These are phyloP conservation scores for Brassica cretica DNA, from an alignment of 345 rosid genomes.

Conservation along the genomic window DNA sequence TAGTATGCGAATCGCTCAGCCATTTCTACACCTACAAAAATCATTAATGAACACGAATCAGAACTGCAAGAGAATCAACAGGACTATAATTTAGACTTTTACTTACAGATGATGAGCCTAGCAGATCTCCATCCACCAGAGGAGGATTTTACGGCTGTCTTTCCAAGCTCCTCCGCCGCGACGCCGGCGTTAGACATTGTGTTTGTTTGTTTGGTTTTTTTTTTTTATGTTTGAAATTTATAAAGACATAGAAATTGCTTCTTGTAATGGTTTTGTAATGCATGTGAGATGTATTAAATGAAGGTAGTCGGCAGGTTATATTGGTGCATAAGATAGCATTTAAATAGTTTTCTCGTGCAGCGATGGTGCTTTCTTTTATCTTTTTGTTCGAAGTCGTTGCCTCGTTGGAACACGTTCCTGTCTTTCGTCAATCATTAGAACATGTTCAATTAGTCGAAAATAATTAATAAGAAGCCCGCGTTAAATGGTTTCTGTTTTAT, in stretches of 20 bases:
- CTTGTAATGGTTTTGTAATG: neutral
- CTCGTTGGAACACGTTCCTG: neutral
- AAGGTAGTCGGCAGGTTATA: neutral
- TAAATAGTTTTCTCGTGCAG: neutral
- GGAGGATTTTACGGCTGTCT: neutral
- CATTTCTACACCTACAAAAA: slow-evolving; percentile 43
- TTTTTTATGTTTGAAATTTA: neutral
- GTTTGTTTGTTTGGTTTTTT: neutral
- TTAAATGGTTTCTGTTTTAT: neutral
- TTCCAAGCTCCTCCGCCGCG: neutral
- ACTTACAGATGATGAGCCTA: neutral
- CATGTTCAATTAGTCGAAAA: neutral
- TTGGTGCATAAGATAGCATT: neutral
- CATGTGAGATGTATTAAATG: neutral
- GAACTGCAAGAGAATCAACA: neutral
- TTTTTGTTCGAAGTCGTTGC: neutral
- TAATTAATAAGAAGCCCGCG: neutral
- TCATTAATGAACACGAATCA: neutral
- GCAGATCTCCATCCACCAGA: slow-evolving; percentile 1
- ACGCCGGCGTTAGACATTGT: neutral
- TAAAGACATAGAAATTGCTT: neutral
- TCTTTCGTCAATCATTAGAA: neutral
- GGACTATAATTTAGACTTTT: neutral
- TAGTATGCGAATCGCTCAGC: slow-evolving; percentile 59
- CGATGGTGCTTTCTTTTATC: neutral